These are phyloP conservation scores for Botrytis fabae DNA, from an alignment of 2,329 filamentous ascomycete genomes.

Conservation along the genomic window DNA sequence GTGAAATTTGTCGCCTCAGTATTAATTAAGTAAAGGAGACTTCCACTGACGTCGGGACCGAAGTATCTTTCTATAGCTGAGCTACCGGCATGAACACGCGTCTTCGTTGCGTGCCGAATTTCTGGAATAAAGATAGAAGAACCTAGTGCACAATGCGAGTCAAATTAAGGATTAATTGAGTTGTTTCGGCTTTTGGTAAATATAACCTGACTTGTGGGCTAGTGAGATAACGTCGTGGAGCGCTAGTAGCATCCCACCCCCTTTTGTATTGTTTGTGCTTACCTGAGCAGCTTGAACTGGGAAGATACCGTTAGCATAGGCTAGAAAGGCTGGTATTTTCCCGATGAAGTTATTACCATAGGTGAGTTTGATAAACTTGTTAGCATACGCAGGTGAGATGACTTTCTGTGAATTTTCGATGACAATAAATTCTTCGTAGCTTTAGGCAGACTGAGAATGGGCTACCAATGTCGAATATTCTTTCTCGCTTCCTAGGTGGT, in stretches of 20 bases:
- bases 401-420: neutral
- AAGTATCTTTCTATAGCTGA: neutral
- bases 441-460: neutral
- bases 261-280: neutral
- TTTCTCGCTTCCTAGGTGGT: neutral
- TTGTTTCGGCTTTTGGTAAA: neutral
- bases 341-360: neutral
- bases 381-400: neutral
- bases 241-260: neutral
- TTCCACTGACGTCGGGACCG: neutral
- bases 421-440: neutral
- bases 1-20: neutral
- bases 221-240: neutral
- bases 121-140: neutral
- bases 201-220: neutral
- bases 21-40: neutral
- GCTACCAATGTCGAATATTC: neutral
- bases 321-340: neutral
- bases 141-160: neutral
- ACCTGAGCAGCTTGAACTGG: neutral
- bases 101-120: neutral
- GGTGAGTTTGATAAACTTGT: neutral
- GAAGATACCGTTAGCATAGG: neutral
- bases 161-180: neutral
- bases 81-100: conserved; percentile 1